These are phyloP conservation scores for Neofusicoccum cordaticola DNA, from an alignment of 2,329 filamentous ascomycete species.

Conservation along the genomic window DNA sequence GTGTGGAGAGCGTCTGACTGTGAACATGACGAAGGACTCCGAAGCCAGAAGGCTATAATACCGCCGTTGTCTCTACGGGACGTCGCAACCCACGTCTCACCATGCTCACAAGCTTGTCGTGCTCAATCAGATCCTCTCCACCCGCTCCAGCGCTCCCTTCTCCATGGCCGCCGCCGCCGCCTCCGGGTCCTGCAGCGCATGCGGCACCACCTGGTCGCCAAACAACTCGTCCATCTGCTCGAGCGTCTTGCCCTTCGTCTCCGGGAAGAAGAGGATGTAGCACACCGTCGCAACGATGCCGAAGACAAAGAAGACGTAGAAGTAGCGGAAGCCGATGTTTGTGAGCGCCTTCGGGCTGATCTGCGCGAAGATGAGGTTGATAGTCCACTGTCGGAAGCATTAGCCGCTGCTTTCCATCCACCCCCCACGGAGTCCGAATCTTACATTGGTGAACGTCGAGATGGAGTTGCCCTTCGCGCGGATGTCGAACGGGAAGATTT, in stretches of 20 bases:
- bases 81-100: too few relatives aligned
- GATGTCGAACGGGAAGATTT: constrained; percentile 47
- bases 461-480: constrained; percentile 43
- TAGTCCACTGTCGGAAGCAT: constrained; percentile 30
- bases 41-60: too few relatives aligned
- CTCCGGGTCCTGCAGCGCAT: constrained; percentile 34
- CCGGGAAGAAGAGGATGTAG: constrained; percentile 33
- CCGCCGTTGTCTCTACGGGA: too few relatives aligned
- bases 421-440: too few relatives aligned
- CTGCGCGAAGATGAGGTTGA: constrained; percentile 50
- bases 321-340: constrained; percentile 46
- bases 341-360: constrained; percentile 40
- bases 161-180: constrained; percentile 29
- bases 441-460: constrained; percentile 43
- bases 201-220: constrained; percentile 36
- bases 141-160: constrained; percentile 16
- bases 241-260: constrained; percentile 33
- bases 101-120: too few relatives aligned
- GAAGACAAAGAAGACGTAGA: constrained; percentile 46
- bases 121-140: background rate
- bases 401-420: too few relatives aligned
- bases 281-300: constrained; percentile 35
- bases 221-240: constrained; percentile 39
- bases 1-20: too few relatives aligned
- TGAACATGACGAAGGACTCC: too few relatives aligned